phyloP scores from a whole-genome alignment of 345 rosid species.

The Clausena lansium region DNA sequence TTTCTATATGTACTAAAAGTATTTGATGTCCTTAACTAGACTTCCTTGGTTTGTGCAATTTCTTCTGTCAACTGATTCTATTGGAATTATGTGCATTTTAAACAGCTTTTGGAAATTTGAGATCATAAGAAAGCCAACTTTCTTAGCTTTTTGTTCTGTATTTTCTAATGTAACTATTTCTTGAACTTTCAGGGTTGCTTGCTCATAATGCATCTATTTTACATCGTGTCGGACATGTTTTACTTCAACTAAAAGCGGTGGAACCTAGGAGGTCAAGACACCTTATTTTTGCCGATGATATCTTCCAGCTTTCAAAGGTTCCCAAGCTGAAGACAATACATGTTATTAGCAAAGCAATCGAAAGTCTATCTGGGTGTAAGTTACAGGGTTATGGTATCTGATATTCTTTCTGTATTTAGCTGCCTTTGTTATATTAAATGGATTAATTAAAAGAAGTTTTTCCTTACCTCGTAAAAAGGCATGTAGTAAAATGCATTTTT shows the following conservation, averaged over 20 bases:
- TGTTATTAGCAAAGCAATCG: slow-evolving; percentile 70
- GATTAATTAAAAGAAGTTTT: too few species aligned
- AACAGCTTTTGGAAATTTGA: neutral
- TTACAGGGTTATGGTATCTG: slow-evolving; percentile 15
- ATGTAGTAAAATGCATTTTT: too few species aligned
- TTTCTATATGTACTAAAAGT: neutral
- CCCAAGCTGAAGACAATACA: slow-evolving; percentile 64
- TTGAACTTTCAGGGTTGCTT: slow-evolving; percentile 63
- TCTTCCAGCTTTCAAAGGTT: slow-evolving; percentile 78
- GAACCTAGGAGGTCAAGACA: slow-evolving; percentile 58
- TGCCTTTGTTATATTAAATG: neutral
- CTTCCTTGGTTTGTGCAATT: neutral
- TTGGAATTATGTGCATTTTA: neutral
- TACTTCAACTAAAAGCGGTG: slow-evolving; percentile 63
- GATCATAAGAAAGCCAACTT: neutral
- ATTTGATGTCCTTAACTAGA: neutral
- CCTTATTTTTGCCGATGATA: slow-evolving; percentile 79
- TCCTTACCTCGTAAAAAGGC: too few species aligned
- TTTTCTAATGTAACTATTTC: neutral
- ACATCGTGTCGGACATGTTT: slow-evolving; percentile 62
- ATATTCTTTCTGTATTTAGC: neutral
- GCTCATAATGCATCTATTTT: slow-evolving; percentile 78
- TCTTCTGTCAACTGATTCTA: neutral
- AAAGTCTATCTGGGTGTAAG: slow-evolving; percentile 90
- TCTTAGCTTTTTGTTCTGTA: slow-evolving; percentile 5